Evolutionary conservation across 1,284 basidiomycete species (phyloP), one percentile per base, ranked within the genome.

Genomic region (Fomitopsis palustris): DNA sequence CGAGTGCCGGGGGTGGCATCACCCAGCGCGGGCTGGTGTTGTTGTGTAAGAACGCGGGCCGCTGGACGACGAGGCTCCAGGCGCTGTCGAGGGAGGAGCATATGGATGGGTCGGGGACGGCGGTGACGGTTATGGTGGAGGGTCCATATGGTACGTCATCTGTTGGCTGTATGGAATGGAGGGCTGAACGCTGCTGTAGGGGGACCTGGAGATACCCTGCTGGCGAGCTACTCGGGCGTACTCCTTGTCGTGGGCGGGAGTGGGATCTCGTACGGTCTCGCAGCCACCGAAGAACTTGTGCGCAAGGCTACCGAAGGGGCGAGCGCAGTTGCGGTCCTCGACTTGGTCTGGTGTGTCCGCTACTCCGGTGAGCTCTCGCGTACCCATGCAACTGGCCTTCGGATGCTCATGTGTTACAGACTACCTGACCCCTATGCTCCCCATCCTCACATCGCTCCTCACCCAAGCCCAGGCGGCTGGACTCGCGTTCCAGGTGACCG

Each of bases 241-340:
- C 70, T 91, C 33, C 80, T 92, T 65, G 73, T 92, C 27, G 83
- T 79, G 3, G 90, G 88, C 0, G 90, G 90, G 0, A 88, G 85
- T 61, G 90, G 90, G 0, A 84, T 92, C 65, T 84, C 87, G 0
- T 91, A 87, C 64, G 84, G 81, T 0, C 75, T 92, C 27, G 78
- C 85, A 3, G 72, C 80, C 0, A 76, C 87, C 12, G 83, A 89
- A 61, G 89, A 91, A 58, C 74, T 92, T 41, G 77, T 92, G 14
- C 78, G 79, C 67, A 81, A 82, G 61, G 84, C 81, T 62, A 65
- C 78, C 1, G 74, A 72, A 39, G 79, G 81, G 37, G 73, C 74
- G 56, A 83, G 81, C 62, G 78, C 81, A 51, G 76, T 86, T 59
- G 84, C 81, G 56, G 72, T 78, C n/a, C 84, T 92, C 60, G 81